Base-by-base conservation (phyloP, 2,329 filamentous ascomycete genomes). In the Claviceps humidiphila region DNA sequence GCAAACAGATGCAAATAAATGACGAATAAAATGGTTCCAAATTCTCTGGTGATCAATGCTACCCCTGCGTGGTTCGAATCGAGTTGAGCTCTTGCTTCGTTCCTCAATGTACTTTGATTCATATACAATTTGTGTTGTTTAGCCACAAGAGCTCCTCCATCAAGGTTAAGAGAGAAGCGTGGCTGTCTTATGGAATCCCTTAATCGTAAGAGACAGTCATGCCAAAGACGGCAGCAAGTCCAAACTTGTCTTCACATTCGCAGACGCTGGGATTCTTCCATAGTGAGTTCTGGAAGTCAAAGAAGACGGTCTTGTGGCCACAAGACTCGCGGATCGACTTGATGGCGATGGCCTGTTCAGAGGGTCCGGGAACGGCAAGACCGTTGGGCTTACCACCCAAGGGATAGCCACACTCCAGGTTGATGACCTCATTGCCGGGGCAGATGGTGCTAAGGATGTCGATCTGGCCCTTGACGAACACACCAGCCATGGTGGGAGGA, bases 381-480 rank as follows among this genome's bases (percentile, higher is more conserved):
- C 87, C 88, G 71, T 93, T 91, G 71, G 79, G 68, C 34, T 68
- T 61, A 65, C 90, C 90, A 7, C 66, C 59, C 51, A 74, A 82
- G 58, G 91, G 91, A 89, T 90, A 97, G 63, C 91, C 91, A 53
- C 85, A 87, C 82, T 97, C 91, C 60, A 94, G 76, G 72, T 91
- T 88, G 74, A 88, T 81, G 59, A 83, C 84, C 40, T 79, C 71
- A 74, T 86, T 86, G 65, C 77, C 78, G 42, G 74, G 66, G 80
- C 91, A 97, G 60, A 88, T 72, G 46, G 68, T 66, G 65, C 81
- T 71, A 57, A 95, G 82, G 58, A 87, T 74, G 47, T 80, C 72
- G 58, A 95, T 79, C 77, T 95, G 83, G 61, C 74, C 65, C 58
- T 75, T 71, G 61, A 90, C 86, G 68, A 96, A 96, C 50, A 73